A percentile compares a stretch with the other conserved stretches of the same genome.
These are phyloP conservation scores for Meredithiella fracta DNA, from an alignment of 2,329 filamentous ascomycete genomes.

Conservation along the genomic window DNA sequence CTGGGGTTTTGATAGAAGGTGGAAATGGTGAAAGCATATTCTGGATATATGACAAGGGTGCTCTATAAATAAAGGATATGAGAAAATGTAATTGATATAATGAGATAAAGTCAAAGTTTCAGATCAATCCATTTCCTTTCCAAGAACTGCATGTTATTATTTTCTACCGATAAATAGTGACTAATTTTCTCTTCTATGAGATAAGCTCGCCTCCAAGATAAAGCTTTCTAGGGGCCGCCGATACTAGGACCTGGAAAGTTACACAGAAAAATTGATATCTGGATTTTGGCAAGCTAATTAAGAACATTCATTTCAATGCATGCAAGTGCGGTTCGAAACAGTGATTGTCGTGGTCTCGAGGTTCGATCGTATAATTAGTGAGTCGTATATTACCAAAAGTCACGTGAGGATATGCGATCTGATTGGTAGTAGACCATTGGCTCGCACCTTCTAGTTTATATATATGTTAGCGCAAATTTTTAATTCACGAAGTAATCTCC, in stretches of 20 bases:
- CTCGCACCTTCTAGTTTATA: not conserved
- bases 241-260: not conserved
- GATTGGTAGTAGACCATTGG: too few relatives aligned
- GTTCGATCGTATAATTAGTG: too few relatives aligned
- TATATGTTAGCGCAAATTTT: not conserved
- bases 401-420: too few relatives aligned
- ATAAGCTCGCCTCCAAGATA: not conserved
- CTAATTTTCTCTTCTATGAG: not conserved
- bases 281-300: not conserved
- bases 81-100: not conserved
- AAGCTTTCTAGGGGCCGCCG: not conserved
- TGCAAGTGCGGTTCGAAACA: too few relatives aligned
- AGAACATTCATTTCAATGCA: too few relatives aligned
- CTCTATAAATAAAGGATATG: not conserved
- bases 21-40: conserved; percentile 56
- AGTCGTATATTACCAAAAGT: too few relatives aligned
- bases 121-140: not conserved
- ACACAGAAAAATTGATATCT: not conserved
- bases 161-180: not conserved
- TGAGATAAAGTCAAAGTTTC: not conserved
- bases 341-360: too few relatives aligned
- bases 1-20: conserved; percentile 53
- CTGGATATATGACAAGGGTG: too few relatives aligned
- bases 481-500: not conserved
- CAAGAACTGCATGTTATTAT: not conserved